Evolutionary conservation across 1,284 basidiomycete species (phyloP), one percentile per base, ranked within the genome.

Genomic region (Ceratobasidium sp.): DNA sequence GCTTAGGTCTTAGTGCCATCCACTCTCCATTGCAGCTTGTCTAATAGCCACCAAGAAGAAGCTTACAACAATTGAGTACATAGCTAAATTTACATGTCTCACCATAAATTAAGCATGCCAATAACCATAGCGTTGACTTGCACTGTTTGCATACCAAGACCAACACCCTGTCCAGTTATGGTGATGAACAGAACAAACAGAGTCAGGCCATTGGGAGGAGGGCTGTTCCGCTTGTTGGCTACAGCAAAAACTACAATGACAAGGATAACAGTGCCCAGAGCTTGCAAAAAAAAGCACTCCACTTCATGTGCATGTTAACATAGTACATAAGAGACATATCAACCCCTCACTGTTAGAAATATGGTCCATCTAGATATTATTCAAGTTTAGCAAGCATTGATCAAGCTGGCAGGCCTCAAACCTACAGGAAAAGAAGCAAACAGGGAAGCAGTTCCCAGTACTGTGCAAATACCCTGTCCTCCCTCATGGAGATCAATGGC

Each of bases 401-500:
- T 50, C 0, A 49, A 10, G 25, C 10, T 38, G 17, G n/a, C 27
- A 3, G 29, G 0, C 67, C 20, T 0, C 47, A 50, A 57, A 77
- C 88, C 69, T 74, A 90, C 89, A 45, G 88, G 83, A 73, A 87
- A 90, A 0, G 91, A 91, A 3, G 84, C 83, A 74, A 94, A 93
- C 25, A 92, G 77, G 17, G 82, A 77, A 0, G 87, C 91, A 0
- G 91, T 91, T n/a, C 81, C 81, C 2, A 75, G 77, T 25, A 90
- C 82, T 5, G 89, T 92, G 17, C 91, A 85, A 25, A 87, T 50
- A 15, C 79, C 78, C 1, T 77, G 70, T 2, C 86, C 86, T 31
- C 89, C 90, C 77, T 93, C 90, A 72, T 85, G 83, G 53, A 87
- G 76, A 74, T 87, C 83, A 74, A 94, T 90, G 40, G 89, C 88